phyloP scores from a whole-genome alignment of 2,329 filamentous ascomycete genomes.

The Hypoxylon sp. region DNA sequence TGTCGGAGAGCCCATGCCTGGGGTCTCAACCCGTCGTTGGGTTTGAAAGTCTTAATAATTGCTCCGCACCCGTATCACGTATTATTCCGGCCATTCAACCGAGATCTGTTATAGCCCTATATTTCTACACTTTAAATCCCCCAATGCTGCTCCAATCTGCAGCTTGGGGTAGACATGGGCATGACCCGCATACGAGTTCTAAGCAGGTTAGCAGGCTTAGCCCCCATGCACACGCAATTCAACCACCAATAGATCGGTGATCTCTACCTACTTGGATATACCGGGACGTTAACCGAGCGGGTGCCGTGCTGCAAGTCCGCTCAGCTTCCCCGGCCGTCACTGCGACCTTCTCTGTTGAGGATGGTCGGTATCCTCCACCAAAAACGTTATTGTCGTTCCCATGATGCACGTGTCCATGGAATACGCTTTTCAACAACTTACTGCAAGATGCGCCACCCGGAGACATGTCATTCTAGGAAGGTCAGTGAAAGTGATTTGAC shows the following conservation, averaged over 20 bases:
- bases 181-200: not conserved
- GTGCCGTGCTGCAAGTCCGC: slow-evolving; percentile 1
- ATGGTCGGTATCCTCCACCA: not conserved
- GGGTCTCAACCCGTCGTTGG: not conserved
- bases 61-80: not conserved
- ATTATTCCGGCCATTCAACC: slow-evolving; percentile 8
- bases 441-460: slow-evolving; percentile 21
- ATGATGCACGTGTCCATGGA: slow-evolving; percentile 30
- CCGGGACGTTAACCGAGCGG: slow-evolving; percentile 9
- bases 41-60: slow-evolving; percentile 5
- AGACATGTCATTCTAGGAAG: slow-evolving; percentile 40
- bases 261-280: slow-evolving; percentile 10
- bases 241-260: slow-evolving; percentile 13
- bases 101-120: slow-evolving; percentile 13
- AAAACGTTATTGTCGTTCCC: slow-evolving; percentile 19
- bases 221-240: not conserved
- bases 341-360: slow-evolving; percentile 39
- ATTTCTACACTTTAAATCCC: not conserved
- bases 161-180: slow-evolving; percentile 1
- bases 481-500: slow-evolving; percentile 21
- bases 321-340: not conserved
- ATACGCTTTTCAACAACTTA: slow-evolving; percentile 3
- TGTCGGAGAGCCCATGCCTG: not conserved
- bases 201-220: slow-evolving; percentile 10
- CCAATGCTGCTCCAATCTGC: slow-evolving; percentile 6